These are phyloP conservation scores for Dendryphion nanum DNA, from an alignment of 2,329 filamentous ascomycete genomes.

Conservation along the genomic window DNA sequence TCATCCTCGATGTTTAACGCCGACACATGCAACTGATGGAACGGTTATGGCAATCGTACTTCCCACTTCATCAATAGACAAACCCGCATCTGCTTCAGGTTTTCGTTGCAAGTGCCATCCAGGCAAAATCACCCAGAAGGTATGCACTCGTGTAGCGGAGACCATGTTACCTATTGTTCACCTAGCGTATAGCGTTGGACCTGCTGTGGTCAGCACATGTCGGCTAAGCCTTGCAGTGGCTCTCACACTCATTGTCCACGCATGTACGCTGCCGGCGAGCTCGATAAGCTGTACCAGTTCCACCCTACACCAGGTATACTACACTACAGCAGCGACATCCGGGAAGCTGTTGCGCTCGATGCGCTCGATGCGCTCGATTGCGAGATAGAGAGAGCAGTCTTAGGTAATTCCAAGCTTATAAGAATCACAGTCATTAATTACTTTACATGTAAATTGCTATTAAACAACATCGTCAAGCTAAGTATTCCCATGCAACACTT, in stretches of 20 bases:
- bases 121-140: too few relatives aligned
- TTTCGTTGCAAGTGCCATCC: too few relatives aligned
- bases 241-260: conserved; percentile 5
- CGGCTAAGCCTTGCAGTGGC: conserved; percentile 10
- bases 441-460: too few relatives aligned
- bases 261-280: conserved; percentile 6
- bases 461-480: too few relatives aligned
- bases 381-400: conserved; percentile 52
- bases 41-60: too few relatives aligned
- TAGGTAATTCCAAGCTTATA: conserved; percentile 52
- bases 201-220: conserved; percentile 8
- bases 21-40: too few relatives aligned
- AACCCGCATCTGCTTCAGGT: too few relatives aligned
- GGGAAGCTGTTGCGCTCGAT: conserved; percentile 36
- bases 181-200: conserved; percentile 12
- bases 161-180: too few relatives aligned
- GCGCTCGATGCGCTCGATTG: conserved; percentile 58
- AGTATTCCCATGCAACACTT: too few relatives aligned
- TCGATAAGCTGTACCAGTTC: conserved; percentile 9
- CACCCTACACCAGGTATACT: conserved; percentile 7
- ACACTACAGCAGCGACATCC: conserved; percentile 1
- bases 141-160: too few relatives aligned
- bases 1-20: too few relatives aligned
- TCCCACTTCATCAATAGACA: too few relatives aligned
- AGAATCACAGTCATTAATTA: conserved; percentile 51